A percentile compares a stretch with the other conserved stretches of the same genome.
phyloP scores from a whole-genome alignment of 192 early-diverging fungal species.

The Pecoramyces ruminantium region DNA sequence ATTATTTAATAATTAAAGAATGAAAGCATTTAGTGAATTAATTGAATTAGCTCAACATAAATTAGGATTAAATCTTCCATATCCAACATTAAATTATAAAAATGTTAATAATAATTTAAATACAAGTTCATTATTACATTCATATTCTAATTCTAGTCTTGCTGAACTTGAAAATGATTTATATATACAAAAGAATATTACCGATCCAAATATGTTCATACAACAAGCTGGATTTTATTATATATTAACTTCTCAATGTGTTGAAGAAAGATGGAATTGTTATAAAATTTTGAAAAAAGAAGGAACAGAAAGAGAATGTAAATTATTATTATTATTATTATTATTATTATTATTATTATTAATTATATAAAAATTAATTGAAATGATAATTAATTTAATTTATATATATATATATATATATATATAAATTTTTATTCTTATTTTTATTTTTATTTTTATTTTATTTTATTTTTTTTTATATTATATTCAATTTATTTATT shows the following conservation, averaged over 20 bases:
- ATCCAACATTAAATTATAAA: slow-evolving; percentile 10
- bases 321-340: neutral
- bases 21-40: slow-evolving; percentile 60
- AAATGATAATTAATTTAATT: too few relatives aligned
- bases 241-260: slow-evolving; percentile 51
- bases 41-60: slow-evolving; percentile 47
- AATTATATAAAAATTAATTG: too few relatives aligned
- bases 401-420: too few relatives aligned
- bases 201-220: slow-evolving; percentile 46
- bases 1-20: neutral
- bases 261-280: slow-evolving; percentile 45
- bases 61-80: slow-evolving; percentile 46
- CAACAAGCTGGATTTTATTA: slow-evolving; percentile 82
- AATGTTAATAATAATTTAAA: neutral
- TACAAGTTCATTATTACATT: neutral
- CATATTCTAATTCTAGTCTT: neutral
- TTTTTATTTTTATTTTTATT: too few relatives aligned
- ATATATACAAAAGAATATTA: slow-evolving; percentile 15
- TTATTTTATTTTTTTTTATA: too few relatives aligned
- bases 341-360: too few relatives aligned
- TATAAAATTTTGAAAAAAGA: slow-evolving; percentile 27
- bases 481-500: too few relatives aligned
- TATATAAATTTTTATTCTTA: neutral
- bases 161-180: neutral
- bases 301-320: neutral